phyloP scores from a whole-genome alignment of 2,329 filamentous ascomycete genomes.

The Botrytis fabae region DNA sequence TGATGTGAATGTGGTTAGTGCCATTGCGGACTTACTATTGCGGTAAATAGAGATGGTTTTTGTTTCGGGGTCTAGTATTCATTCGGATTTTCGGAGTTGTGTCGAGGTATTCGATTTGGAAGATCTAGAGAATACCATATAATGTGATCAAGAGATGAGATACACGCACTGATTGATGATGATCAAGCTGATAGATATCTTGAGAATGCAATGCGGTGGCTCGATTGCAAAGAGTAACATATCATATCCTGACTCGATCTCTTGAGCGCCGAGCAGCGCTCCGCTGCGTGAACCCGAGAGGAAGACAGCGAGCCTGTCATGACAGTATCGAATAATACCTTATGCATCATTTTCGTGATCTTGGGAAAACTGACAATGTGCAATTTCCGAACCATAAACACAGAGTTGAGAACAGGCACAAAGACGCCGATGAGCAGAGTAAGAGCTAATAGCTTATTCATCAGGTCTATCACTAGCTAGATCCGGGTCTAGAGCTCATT shows the following conservation, averaged over 20 bases:
- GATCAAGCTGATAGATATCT: rapidly evolving
- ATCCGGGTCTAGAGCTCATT: not conserved
- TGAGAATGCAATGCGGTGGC: rapidly evolving
- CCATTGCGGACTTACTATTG: not conserved
- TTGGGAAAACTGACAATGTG: not conserved
- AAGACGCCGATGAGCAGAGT: not conserved
- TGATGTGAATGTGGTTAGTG: rapidly evolving
- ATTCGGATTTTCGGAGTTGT: not conserved
- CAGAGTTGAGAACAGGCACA: not conserved
- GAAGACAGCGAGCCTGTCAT: rapidly evolving
- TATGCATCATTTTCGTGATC: not conserved
- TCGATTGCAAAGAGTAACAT: not conserved
- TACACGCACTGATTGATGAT: not conserved
- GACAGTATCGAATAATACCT: rapidly evolving
- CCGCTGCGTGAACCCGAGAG: not conserved
- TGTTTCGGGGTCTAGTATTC: not conserved
- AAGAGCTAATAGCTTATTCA: not conserved
- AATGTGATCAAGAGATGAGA: not conserved
- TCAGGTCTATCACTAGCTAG: rapidly evolving
- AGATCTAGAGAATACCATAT: not conserved
- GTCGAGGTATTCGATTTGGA: rapidly evolving
- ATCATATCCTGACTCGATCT: not conserved
- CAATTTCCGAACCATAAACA: not conserved
- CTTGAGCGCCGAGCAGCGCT: no score
- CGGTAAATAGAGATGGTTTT: rapidly evolving